Percentiles rank a stretch among this genome's conserved stretches.
phyloP scores from a whole-genome alignment of 306 rosid species.

The Glycine latifolia region DNA sequence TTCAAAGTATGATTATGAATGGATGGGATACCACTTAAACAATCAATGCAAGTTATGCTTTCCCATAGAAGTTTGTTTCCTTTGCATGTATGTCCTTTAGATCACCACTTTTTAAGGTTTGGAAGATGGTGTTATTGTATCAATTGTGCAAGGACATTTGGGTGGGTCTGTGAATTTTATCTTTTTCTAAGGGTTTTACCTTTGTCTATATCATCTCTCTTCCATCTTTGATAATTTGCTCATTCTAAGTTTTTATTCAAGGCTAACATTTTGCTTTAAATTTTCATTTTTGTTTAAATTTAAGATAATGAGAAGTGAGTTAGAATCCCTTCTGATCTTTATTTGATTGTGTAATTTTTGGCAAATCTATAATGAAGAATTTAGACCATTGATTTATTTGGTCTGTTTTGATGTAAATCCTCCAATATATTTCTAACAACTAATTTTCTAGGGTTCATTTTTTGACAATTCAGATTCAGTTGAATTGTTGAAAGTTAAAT shows the following conservation, averaged over 20 bases:
- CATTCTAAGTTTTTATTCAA: not conserved
- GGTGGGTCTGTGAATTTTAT: not conserved
- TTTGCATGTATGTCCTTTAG: too few relatives aligned
- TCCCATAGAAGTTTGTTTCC: not conserved
- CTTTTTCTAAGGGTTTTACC: constrained; percentile 7
- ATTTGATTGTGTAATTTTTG: too few relatives aligned
- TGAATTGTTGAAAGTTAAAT: too few relatives aligned
- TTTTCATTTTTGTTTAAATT: not conserved
- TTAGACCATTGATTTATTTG: too few relatives aligned
- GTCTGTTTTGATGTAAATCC: too few relatives aligned
- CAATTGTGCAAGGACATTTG: constrained; percentile 9
- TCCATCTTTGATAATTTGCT: not conserved
- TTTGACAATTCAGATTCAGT: too few relatives aligned
- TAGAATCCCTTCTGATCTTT: not conserved
- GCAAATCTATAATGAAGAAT: too few relatives aligned
- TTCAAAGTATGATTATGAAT: too few relatives aligned
- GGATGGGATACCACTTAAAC: not conserved
- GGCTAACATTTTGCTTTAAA: constrained; percentile 5
- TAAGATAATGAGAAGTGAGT: not conserved
- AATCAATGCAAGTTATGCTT: constrained; percentile 12
- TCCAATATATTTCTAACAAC: too few relatives aligned
- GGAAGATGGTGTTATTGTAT: not conserved
- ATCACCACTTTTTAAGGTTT: too few relatives aligned
- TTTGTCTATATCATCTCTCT: constrained; percentile 2
- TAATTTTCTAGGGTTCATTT: too few relatives aligned